Evolutionary conservation across 1,139 yeast species (phyloP), one percentile per base, ranked within the genome.

Genomic region (Magnusiomyces suaveolens): DNA sequence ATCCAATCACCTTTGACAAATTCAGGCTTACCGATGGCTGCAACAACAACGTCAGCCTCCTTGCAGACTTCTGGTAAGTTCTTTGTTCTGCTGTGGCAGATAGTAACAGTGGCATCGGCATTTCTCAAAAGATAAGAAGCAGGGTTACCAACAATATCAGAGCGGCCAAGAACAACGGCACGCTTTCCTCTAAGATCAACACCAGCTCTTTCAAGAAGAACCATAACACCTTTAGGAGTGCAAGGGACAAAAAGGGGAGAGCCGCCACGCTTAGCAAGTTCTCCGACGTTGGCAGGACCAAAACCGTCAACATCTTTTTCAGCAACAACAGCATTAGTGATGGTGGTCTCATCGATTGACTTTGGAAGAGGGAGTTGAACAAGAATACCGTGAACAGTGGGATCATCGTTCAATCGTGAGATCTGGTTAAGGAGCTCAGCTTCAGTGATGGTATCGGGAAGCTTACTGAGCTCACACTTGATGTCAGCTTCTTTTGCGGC

Each of bases 271-370:
- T 89, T 88, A 66, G 89, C 81, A 62, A 92, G 78, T 71, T 90
- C 97, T 56, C 97, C 97, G 52, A 87, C 85, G 69, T 92, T 92
- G 68, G 71, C 79, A 47, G 94, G 84, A 51, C 95, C 96, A 66
- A 92, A 92, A 1, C 98, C 98, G 67, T 92, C 98, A 51, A 92
- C 97, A 64, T 92, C 99, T 74, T 92, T 92, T 54, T 78, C 78
- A 23, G 89, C 78, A 49, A 76, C 71, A 26, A 92, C 97, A 23
- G 90, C 80, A 63, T 81, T 80, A 53, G 97, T 92, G 64, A 92
- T 76, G 61, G 75, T 77, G 56, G 82, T 78, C 72, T 90, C 97
- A 67, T 87, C 80, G 60, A 94, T 76, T 63, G 83, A 88, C 8
- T 71, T 71, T 36, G 99, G 99, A 54, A 94, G 75, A 2, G 99